Evolutionary conservation across 139 green algal species (phyloP).

Genomic region (Coelastrella sp.): DNA sequence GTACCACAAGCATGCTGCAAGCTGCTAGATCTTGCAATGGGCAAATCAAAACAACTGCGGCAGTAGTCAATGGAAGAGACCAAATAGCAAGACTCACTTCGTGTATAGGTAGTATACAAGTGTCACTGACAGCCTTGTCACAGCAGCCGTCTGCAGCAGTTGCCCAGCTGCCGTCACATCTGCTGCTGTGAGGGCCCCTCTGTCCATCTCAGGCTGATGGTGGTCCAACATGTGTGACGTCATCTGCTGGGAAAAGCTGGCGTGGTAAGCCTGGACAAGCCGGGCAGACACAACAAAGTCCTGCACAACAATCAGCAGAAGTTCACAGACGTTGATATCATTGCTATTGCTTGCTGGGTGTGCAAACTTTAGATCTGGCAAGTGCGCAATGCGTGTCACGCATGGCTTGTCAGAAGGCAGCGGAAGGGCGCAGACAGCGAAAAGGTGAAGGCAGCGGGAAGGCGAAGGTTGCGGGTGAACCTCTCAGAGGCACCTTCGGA

Average conservation of each 20-base stretch:
- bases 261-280: neutral
- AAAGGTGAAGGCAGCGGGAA: too few relatives aligned
- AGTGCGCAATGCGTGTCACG: too few relatives aligned
- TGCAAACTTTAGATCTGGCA: too few relatives aligned
- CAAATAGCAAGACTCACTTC: neutral
- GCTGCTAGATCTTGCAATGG: too few relatives aligned
- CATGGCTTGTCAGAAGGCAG: too few relatives aligned
- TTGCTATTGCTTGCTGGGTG: too few relatives aligned
- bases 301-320: neutral
- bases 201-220: neutral
- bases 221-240: neutral
- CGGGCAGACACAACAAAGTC: neutral
- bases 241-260: neutral
- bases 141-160: neutral
- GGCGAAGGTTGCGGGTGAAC: too few relatives aligned
- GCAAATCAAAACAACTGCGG: too few relatives aligned
- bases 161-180: neutral
- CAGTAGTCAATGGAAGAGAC: neutral
- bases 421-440: too few relatives aligned
- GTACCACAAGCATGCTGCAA: too few relatives aligned
- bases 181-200: neutral
- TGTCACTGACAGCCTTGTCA: neutral
- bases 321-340: too few relatives aligned
- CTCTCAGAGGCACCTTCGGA: too few relatives aligned
- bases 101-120: slow-evolving; percentile 14